Conservation (phyloP, 345 rosid genomes). For the Turritis glabra region DNA sequence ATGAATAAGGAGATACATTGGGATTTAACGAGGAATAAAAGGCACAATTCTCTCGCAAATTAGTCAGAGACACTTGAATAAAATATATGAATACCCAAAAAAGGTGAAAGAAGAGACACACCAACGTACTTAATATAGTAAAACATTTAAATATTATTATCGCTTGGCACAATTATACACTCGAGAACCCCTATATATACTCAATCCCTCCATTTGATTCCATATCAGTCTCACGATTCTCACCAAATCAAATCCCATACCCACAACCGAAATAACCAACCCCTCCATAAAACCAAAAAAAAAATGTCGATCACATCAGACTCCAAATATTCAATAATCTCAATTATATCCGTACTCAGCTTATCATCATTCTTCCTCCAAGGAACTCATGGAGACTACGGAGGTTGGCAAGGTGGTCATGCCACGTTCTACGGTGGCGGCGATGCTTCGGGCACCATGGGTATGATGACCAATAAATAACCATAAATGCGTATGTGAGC, state of each 20-base stretch:
- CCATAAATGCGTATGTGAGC: not conserved
- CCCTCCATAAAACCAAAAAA: not conserved
- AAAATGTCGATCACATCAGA: conserved; percentile 18
- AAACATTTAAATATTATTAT: not conserved
- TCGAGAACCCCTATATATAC: conserved; percentile 31
- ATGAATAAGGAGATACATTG: not conserved
- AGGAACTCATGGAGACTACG: conserved; percentile 51
- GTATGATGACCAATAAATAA: conserved; percentile 37
- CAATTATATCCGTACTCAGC: conserved; percentile 8
- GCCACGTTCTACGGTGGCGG: conserved; percentile 87
- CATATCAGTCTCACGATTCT: conserved; percentile 13
- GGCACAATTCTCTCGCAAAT: conserved; percentile 25
- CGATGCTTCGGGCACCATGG: conserved; percentile 86
- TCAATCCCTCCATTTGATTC: conserved; percentile 11
- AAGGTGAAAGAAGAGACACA: conserved; percentile 16
- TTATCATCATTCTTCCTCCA: conserved; percentile 29
- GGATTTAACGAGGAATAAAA: conserved; percentile 21
- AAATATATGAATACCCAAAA: conserved; percentile 12
- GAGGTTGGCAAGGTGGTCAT: conserved; percentile 73
- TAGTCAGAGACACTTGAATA: conserved; percentile 16
- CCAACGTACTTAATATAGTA: not conserved
- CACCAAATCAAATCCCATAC: conserved; percentile 13
- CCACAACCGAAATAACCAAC: conserved; percentile 35
- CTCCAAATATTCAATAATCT: conserved; percentile 15
- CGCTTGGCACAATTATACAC: conserved; percentile 1